Evolutionary conservation across 2,329 filamentous ascomycete species (phyloP), one percentile per base, ranked within the genome.

Genomic region (Colletotrichum cereale): DNA sequence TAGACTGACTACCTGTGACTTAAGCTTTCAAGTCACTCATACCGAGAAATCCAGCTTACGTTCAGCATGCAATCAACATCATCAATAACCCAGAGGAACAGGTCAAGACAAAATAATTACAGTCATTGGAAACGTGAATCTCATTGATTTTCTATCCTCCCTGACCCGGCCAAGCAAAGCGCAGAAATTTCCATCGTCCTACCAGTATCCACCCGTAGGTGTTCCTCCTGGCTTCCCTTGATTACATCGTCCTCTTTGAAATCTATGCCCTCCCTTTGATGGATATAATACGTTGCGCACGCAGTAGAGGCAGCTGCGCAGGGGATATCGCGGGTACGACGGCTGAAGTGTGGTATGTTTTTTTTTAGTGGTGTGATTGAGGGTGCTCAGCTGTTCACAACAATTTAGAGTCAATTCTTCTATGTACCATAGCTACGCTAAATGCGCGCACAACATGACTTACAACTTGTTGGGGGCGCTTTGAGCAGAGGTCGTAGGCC

Each of bases 391-490:
- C 73, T 74, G 66, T 56, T 58, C 60, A 53, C n/a, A 60, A 68
- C 34, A 58, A 56, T 67, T 74, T 67, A 74, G 66, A 67, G 58
- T 73, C 72, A 69, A 73, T 73, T 74, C 56, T 52, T 70, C 71
- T 73, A 73, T 64, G 53, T 64, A 72, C 16, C 12, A 31, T 66
- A 72, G 58, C 71, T 68, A 73, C 69, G 69, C 65, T 55, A 64
- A 44, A 47, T 10, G 53, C 61, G 69, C 60, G 48, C 24, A 47
- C 40, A n/a, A 50, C 42, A 50, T 44, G 29, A 87, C 87, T 90
- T 91, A 97, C 88, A 97, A 90, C 87, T 95, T 95, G 88, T 94
- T 95, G 70, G 90, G 89, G 52, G 82, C 79, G 52, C 81, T 78
- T 69, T 88, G 86, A 42, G 90, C 89, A 74, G 91, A 90, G 71